These are phyloP conservation scores for Canariomyces notabilis DNA, from an alignment of 2,329 filamentous ascomycete genomes.

Conservation along the genomic window DNA sequence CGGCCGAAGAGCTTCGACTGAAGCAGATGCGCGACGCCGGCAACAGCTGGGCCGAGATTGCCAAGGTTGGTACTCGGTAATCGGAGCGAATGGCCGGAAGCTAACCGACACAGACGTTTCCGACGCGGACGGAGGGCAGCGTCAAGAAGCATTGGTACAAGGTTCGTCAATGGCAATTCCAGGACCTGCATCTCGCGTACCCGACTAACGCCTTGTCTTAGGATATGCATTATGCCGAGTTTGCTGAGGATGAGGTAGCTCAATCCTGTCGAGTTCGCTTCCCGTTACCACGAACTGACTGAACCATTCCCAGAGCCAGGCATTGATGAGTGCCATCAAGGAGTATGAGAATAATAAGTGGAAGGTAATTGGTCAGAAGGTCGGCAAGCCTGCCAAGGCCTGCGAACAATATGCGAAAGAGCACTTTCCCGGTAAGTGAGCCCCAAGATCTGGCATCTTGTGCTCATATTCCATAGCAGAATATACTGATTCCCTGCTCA, in stretches of 20 bases:
- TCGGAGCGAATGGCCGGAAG: background rate
- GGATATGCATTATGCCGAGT: slow-evolving; percentile 99
- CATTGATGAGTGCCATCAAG: slow-evolving; percentile 88
- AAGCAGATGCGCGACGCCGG: slow-evolving; percentile 93
- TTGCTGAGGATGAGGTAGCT: slow-evolving; percentile 90
- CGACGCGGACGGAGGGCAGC: slow-evolving; percentile 87
- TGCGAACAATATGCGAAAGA: slow-evolving; percentile 88
- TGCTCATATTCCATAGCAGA: too few species aligned
- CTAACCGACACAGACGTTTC: slow-evolving; percentile 65
- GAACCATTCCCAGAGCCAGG: slow-evolving; percentile 58
- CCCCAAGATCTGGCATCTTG: background rate
- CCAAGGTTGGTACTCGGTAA: slow-evolving; percentile 62
- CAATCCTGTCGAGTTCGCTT: slow-evolving; percentile 11
- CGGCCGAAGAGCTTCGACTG: slow-evolving; percentile 83
- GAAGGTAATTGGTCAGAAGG: slow-evolving; percentile 95
- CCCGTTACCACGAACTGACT: slow-evolving; percentile 2
- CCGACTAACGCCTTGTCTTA: slow-evolving; percentile 34
- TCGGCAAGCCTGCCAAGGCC: slow-evolving; percentile 92
- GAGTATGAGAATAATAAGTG: slow-evolving; percentile 99
- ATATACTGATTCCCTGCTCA: too few species aligned
- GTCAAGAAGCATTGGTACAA: slow-evolving; percentile 99
- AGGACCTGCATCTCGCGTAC: slow-evolving; percentile 20
- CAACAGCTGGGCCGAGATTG: slow-evolving; percentile 96
- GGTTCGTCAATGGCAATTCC: background rate
- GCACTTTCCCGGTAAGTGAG: slow-evolving; percentile 61